A percentile compares a stretch with the other conserved stretches of the same genome.
Conservation (phyloP, 2,329 filamentous ascomycete genomes). For the Aspergillus sp. region DNA sequence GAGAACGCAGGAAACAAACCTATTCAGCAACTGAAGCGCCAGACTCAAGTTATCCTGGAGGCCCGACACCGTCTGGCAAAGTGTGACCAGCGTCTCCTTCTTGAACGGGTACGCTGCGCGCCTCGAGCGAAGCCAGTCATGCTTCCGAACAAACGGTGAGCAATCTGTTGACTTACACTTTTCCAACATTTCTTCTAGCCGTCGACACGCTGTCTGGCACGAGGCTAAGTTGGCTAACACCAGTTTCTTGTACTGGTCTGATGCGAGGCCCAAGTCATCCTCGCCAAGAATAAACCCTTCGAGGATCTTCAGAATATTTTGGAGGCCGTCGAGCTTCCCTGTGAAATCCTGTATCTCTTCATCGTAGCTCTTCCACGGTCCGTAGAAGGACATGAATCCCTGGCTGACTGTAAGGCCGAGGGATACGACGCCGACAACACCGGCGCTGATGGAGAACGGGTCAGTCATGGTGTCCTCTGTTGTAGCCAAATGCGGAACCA, state of each 20-base stretch:
- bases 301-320: conserved; percentile 16
- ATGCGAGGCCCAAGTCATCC: conserved; percentile 5
- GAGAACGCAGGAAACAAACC: conserved; percentile 9
- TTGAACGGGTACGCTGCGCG: conserved; percentile 16
- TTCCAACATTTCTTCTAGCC: not conserved
- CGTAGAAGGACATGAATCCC: conserved; percentile 20
- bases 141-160: not conserved
- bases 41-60: conserved; percentile 20
- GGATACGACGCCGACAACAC: conserved; percentile 19
- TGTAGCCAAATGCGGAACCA: not conserved
- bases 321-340: conserved; percentile 5
- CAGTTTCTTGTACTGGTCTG: conserved; percentile 13
- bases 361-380: conserved; percentile 16
- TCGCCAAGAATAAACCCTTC: conserved; percentile 5
- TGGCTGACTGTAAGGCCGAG: conserved; percentile 21
- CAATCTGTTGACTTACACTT: conserved; percentile 14
- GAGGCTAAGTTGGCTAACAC: conserved; percentile 11
- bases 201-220: conserved; percentile 8
- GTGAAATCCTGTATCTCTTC: conserved; percentile 15
- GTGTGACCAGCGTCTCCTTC: conserved; percentile 16
- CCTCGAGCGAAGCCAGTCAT: not conserved
- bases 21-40: conserved; percentile 19
- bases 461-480: not conserved
- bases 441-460: conserved; percentile 27
- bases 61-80: conserved; percentile 14